A percentile compares a stretch with the other conserved stretches of the same genome.
Evolutionary conservation across 495 filamentous ascomycete species (phyloP).

Genomic region (Penicillium parvum): DNA sequence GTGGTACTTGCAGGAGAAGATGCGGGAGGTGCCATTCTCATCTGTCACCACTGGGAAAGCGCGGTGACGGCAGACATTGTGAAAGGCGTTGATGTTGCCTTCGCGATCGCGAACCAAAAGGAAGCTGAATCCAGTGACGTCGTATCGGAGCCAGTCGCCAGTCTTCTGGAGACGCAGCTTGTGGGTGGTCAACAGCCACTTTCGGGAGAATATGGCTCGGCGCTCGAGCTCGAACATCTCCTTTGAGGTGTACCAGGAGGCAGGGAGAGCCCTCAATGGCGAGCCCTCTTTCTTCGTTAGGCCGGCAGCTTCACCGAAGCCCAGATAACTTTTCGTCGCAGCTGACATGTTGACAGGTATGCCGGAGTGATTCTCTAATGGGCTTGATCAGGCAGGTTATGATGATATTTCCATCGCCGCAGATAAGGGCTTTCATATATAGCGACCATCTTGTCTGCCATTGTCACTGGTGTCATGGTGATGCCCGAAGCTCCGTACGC

Average conservation of each 20-base stretch:
- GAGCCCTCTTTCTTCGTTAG: slow-evolving; percentile 1
- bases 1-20: slow-evolving; percentile 57
- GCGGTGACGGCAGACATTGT: slow-evolving; percentile 56
- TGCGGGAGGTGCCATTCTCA: slow-evolving; percentile 41
- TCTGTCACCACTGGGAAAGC: slow-evolving; percentile 53
- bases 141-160: slow-evolving; percentile 47
- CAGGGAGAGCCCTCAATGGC: slow-evolving; percentile 36
- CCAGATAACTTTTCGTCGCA: slow-evolving; percentile 23
- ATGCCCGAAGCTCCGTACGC: neutral
- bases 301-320: slow-evolving; percentile 12
- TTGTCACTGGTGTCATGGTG: slow-evolving; percentile 5
- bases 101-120: slow-evolving; percentile 46
- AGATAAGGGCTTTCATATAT: slow-evolving; percentile 7
- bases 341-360: slow-evolving; percentile 7
- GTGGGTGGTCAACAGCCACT: slow-evolving; percentile 54
- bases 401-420: neutral
- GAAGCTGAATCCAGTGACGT: slow-evolving; percentile 47
- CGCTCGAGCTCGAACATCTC: slow-evolving; percentile 52
- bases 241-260: slow-evolving; percentile 46
- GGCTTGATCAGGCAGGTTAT: neutral
- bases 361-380: neutral
- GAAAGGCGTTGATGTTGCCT: slow-evolving; percentile 52
- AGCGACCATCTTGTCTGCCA: slow-evolving; percentile 1
- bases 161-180: slow-evolving; percentile 39
- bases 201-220: slow-evolving; percentile 48